A percentile compares a stretch with the other conserved stretches of the same genome.
Evolutionary conservation across 1,284 basidiomycete genomes (phyloP).

Genomic region (Cerrena zonata): DNA sequence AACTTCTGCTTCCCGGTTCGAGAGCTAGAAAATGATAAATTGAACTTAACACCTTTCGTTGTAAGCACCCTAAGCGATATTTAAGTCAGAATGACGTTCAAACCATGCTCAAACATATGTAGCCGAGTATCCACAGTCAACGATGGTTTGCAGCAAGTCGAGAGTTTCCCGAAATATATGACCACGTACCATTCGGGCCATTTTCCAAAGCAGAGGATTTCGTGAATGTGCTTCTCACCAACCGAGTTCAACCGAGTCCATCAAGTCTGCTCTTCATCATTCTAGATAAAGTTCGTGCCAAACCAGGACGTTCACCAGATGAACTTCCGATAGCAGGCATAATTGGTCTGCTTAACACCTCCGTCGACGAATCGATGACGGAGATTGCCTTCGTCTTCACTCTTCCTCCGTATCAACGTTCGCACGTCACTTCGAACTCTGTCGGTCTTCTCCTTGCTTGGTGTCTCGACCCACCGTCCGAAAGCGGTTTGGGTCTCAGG

Average conservation of each 20-base stretch:
- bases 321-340: slow-evolving; percentile 15
- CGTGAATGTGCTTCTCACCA: slow-evolving; percentile 6
- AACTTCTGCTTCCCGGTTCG: slow-evolving; percentile 27
- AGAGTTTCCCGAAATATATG: slow-evolving; percentile 25
- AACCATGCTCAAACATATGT: not conserved
- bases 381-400: slow-evolving; percentile 51
- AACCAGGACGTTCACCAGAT: not conserved
- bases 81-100: not conserved
- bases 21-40: slow-evolving; percentile 21
- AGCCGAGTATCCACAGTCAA: slow-evolving; percentile 10
- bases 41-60: slow-evolving; percentile 28
- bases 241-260: slow-evolving; percentile 6
- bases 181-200: slow-evolving; percentile 39
- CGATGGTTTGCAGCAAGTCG: slow-evolving; percentile 4
- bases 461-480: slow-evolving; percentile 43
- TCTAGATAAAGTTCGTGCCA: slow-evolving; percentile 10
- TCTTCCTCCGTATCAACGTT: slow-evolving; percentile 57
- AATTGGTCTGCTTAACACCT: slow-evolving; percentile 18
- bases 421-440: slow-evolving; percentile 60
- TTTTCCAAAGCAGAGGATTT: slow-evolving; percentile 18
- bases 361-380: slow-evolving; percentile 34
- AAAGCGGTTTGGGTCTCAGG: slow-evolving; percentile 51
- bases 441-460: slow-evolving; percentile 55
- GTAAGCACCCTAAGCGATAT: slow-evolving; percentile 6
- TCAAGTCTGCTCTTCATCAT: slow-evolving; percentile 11